Conservation (phyloP, 306 rosid species). For the Oemleria cerasiformis region DNA sequence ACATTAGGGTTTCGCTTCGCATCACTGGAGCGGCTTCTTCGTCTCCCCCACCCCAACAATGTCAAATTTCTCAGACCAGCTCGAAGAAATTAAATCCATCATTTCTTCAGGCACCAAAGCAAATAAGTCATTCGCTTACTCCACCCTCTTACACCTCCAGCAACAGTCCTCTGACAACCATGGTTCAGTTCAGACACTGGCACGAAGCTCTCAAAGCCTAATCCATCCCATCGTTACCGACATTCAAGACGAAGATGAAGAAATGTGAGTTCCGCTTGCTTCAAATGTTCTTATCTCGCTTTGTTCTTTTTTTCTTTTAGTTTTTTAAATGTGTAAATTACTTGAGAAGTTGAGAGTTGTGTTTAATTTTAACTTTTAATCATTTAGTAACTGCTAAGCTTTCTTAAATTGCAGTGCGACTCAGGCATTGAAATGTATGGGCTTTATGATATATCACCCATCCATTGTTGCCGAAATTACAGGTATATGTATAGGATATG, state of each 20-base stretch:
- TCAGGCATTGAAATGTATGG: slow-evolving; percentile 81
- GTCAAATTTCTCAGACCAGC: slow-evolving; percentile 41
- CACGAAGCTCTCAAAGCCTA: slow-evolving; percentile 31
- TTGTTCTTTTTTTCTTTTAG: background rate
- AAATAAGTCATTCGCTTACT: slow-evolving; percentile 55
- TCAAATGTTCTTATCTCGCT: background rate
- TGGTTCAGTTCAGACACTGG: slow-evolving; percentile 48
- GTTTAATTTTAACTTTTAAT: too few species aligned
- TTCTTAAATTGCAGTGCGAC: slow-evolving; percentile 41
- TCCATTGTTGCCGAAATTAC: slow-evolving; percentile 40
- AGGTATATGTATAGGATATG: slow-evolving; percentile 31
- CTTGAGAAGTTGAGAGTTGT: too few species aligned
- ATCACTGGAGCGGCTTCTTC: background rate
- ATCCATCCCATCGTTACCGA: slow-evolving; percentile 43
- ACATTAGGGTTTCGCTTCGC: slow-evolving; percentile 18
- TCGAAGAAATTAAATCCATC: slow-evolving; percentile 41
- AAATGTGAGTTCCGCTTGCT: slow-evolving; percentile 38
- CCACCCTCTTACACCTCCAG: slow-evolving; percentile 60
- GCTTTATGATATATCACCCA: slow-evolving; percentile 79
- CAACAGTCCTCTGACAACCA: slow-evolving; percentile 39
- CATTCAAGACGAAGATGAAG: slow-evolving; percentile 54
- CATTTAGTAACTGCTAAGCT: too few species aligned
- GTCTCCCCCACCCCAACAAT: slow-evolving; percentile 26
- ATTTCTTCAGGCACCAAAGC: slow-evolving; percentile 40
- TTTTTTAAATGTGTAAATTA: too few species aligned